Evolutionary conservation across 75 land plant genomes (phyloP), one percentile per base, ranked within the genome.

Genomic region (Selaginella tamariscina): DNA sequence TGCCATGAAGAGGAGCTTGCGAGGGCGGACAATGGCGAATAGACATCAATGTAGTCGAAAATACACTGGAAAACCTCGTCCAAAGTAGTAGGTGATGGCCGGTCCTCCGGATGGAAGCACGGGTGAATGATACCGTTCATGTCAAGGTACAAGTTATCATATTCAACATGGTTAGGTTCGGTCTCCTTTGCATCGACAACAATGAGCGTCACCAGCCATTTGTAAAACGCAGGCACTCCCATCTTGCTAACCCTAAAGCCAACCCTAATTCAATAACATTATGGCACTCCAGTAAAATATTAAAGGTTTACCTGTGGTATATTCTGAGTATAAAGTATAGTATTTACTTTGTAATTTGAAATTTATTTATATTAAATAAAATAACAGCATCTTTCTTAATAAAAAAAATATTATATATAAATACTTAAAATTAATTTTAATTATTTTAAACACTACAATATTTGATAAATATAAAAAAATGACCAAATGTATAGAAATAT

Each of bases 51-150:
- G 74, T 88, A 91, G 32, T 77, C 82, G 75, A 91, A 91, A 1
- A 91, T 83, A 18, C 74, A 67, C 54, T 74, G 76, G 55, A 88
- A 91, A 28, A 86, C 84, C 32, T 84, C 88, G 54, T 77, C 73
- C 56, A 72, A 84, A 31, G 82, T 78, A 24, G 27, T 65, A 23
- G 89, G 89, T 11, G 80, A 56, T 30, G 76, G 68, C 81, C 69
- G 81, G 44, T 88, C 86, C 56, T 86, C 89, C n/a, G 92, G 92
- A 39, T 88, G 92, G 39, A 88, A 88, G 66, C 89, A 88, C 20
- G 89, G 92, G 68, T 88, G 92, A 66, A 88, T 88, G 64, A 88
- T 88, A n/a, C 84, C 86, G 32, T 88, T 88, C 89, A 86, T 88
- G 70, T 88, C 92, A 30, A 88, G 77, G 57, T 88, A 88, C 33